A percentile compares a stretch with the other conserved stretches of the same genome.
phyloP scores from a whole-genome alignment of 2,329 filamentous ascomycete genomes.

The Sporothrix schenckii region DNA sequence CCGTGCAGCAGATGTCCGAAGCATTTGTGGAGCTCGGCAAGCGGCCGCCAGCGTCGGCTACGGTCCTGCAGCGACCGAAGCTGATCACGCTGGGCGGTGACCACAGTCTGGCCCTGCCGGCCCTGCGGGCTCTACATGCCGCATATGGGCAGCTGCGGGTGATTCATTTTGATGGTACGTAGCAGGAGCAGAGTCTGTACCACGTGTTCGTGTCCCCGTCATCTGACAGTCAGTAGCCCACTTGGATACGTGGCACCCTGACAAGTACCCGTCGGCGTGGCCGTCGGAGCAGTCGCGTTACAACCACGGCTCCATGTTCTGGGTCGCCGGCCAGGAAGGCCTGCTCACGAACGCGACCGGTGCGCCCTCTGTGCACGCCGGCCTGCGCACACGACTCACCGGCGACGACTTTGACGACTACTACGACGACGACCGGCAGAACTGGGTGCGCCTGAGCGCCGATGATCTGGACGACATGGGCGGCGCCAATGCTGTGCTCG shows the following conservation, averaged over 20 bases:
- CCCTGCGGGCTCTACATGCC: conserved; percentile 66
- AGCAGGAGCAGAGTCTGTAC: conserved; percentile 33
- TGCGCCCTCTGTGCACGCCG: conserved; percentile 77
- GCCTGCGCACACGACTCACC: conserved; percentile 74
- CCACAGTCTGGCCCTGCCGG: conserved; percentile 70
- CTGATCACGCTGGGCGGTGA: conserved; percentile 74
- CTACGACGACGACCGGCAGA: conserved; percentile 72
- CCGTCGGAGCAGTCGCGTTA: conserved; percentile 69
- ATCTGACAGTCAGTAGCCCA: conserved; percentile 50
- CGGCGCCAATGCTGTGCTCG: conserved; percentile 61
- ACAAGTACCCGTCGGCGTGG: conserved; percentile 80
- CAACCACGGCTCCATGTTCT: conserved; percentile 91
- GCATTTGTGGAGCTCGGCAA: conserved; percentile 71
- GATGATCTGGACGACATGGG: conserved; percentile 89
- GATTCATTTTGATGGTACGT: conserved; percentile 66
- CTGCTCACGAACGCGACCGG: conserved; percentile 70
- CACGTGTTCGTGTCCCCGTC: too few relatives aligned
- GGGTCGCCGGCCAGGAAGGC: conserved; percentile 80
- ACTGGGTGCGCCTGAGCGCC: conserved; percentile 77
- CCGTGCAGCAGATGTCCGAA: conserved; percentile 79
- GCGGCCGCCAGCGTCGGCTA: conserved; percentile 44
- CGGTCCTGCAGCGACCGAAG: conserved; percentile 50
- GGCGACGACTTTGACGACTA: conserved; percentile 68
- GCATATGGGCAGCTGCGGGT: conserved; percentile 68
- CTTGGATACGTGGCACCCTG: conserved; percentile 83